A percentile compares a stretch with the other conserved stretches of the same genome.
Evolutionary conservation across 805 yeast genomes (phyloP).

Genomic region (Metschnikowia cubensis): DNA sequence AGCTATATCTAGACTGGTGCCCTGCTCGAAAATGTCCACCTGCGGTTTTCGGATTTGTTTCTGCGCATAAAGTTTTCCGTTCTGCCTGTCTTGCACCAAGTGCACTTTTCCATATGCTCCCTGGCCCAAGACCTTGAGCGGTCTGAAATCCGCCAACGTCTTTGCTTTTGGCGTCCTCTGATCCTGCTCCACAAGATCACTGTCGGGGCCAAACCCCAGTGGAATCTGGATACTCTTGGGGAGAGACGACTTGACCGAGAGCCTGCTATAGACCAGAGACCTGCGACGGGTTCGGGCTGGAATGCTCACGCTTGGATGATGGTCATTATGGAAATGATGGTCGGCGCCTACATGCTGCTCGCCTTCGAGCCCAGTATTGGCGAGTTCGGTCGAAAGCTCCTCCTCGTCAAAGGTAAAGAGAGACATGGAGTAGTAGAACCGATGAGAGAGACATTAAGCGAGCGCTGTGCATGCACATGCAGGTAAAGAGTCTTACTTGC

Average conservation of each 20-base stretch:
- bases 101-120: constrained; percentile 44
- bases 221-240: constrained; percentile 15
- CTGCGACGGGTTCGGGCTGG: constrained; percentile 8
- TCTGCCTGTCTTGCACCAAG: constrained; percentile 34
- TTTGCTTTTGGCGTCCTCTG: constrained; percentile 15
- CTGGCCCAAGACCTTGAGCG: constrained; percentile 41
- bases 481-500: background rate
- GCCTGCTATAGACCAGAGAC: constrained; percentile 18
- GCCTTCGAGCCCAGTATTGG: constrained; percentile 7
- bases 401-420: constrained; percentile 19
- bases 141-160: constrained; percentile 36
- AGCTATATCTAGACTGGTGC: constrained; percentile 14
- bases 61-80: constrained; percentile 41
- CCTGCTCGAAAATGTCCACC: constrained; percentile 21
- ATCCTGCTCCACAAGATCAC: background rate
- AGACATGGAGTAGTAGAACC: constrained; percentile 8
- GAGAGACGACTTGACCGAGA: constrained; percentile 16
- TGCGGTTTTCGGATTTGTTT: constrained; percentile 38
- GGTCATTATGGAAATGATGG: background rate
- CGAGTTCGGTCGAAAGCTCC: constrained; percentile 12
- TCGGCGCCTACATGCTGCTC: background rate
- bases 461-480: background rate
- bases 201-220: constrained; percentile 12
- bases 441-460: background rate
- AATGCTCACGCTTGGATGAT: background rate